These are phyloP conservation scores for Camillea tinctor DNA, from an alignment of 2,329 filamentous ascomycete genomes.

Conservation along the genomic window DNA sequence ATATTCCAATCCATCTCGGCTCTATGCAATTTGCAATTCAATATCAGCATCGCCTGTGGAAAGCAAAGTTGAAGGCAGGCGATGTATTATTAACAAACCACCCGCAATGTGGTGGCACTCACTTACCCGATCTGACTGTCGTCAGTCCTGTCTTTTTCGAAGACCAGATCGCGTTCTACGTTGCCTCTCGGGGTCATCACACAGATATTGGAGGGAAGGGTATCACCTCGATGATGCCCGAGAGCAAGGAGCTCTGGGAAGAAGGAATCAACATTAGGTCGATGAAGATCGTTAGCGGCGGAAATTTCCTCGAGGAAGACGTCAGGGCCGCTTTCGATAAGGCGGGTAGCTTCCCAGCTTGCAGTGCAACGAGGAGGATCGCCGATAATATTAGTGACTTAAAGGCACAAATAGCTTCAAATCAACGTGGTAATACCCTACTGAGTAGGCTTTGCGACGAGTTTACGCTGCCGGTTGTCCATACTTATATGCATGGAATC, in stretches of 20 bases:
- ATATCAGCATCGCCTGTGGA: constrained; percentile 67
- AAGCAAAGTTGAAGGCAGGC: constrained; percentile 54
- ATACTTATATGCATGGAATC: constrained; percentile 41
- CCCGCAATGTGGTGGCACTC: constrained; percentile 22
- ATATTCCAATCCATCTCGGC: constrained; percentile 74
- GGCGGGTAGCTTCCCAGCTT: constrained; percentile 34
- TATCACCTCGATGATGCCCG: constrained; percentile 40
- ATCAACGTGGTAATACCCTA: constrained; percentile 22
- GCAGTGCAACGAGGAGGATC: constrained; percentile 33
- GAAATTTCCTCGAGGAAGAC: constrained; percentile 33
- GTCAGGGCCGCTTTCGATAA: constrained; percentile 27
- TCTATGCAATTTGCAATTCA: constrained; percentile 75
- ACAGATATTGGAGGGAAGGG: constrained; percentile 18
- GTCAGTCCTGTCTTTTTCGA: constrained; percentile 19
- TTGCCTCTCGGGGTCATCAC: constrained; percentile 12
- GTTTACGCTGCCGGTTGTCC: background rate
- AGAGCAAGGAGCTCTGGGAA: constrained; percentile 39
- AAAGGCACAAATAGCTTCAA: constrained; percentile 41
- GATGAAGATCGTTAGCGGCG: constrained; percentile 35
- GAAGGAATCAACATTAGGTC: constrained; percentile 39
- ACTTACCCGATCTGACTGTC: constrained; percentile 24
- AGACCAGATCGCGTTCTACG: constrained; percentile 14
- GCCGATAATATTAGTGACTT: constrained; percentile 43
- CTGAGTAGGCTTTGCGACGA: background rate
- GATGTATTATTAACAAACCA: constrained; percentile 25